Evolutionary conservation across 768 basidiomycete species (phyloP).

Genomic region (Boletellus emodensis): DNA sequence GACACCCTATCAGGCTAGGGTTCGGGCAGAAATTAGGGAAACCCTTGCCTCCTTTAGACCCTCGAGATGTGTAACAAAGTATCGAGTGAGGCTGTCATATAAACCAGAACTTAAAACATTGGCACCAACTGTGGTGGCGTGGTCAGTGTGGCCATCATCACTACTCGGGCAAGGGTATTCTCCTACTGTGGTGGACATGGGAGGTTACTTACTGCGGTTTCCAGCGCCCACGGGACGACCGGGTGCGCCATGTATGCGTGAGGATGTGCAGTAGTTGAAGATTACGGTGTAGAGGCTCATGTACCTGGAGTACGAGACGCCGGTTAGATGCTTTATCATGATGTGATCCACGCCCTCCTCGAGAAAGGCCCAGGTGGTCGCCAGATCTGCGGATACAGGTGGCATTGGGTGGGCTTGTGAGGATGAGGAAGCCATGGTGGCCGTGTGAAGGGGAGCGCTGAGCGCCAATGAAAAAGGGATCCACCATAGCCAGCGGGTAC

Average conservation of each 20-base stretch:
- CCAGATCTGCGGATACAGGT: conserved; percentile 62
- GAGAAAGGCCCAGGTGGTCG: conserved; percentile 84
- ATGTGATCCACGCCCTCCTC: conserved; percentile 87
- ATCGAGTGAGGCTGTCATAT: conserved; percentile 90
- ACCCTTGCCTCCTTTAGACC: conserved; percentile 52
- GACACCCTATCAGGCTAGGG: conserved; percentile 13
- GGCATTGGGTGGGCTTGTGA: conserved; percentile 50
- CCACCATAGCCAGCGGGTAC: no score
- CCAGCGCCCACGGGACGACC: conserved; percentile 32
- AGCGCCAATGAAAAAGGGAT: no score
- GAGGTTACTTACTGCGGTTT: conserved; percentile 52
- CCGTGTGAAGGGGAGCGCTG: conserved; percentile 19
- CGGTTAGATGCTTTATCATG: conserved; percentile 86
- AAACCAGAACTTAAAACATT: conserved; percentile 97
- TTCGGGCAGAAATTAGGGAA: conserved; percentile 11
- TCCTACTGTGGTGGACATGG: conserved; percentile 13
- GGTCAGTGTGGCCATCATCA: conserved; percentile 16
- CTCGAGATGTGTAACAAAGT: conserved; percentile 82
- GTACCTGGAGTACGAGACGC: conserved; percentile 86
- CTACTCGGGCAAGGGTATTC: conserved; percentile 23
- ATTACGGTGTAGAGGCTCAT: conserved; percentile 88
- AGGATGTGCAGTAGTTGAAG: conserved; percentile 97
- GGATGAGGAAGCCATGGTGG: conserved; percentile 32
- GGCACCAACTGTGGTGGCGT: conserved; percentile 63
- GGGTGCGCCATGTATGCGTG: conserved; percentile 62